phyloP scores from a whole-genome alignment of 129 eudicot species.

The Flaveria robusta region DNA sequence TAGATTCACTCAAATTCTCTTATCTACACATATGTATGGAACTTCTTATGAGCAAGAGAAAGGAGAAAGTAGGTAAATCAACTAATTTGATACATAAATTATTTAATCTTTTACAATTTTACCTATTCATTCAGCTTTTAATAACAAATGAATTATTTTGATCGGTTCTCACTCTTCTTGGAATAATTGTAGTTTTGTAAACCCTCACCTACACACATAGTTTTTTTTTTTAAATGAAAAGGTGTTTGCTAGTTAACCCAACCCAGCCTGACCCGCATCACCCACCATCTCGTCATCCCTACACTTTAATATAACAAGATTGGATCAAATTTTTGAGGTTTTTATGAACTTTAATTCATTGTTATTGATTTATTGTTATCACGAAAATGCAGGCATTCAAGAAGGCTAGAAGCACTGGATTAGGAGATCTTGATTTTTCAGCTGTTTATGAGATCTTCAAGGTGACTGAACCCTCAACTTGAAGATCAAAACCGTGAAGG shows the following conservation, averaged over 20 bases:
- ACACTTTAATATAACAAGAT: not conserved
- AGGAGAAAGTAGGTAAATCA: too few relatives aligned
- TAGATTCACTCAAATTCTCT: too few relatives aligned
- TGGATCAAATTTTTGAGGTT: not conserved
- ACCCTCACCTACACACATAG: too few relatives aligned
- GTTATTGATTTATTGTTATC: not conserved
- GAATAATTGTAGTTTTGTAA: too few relatives aligned
- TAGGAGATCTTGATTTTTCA: conserved; percentile 95
- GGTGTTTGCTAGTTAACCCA: not conserved
- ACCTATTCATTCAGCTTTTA: too few relatives aligned
- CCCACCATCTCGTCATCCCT: not conserved
- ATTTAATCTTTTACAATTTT: too few relatives aligned
- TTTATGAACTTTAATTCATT: not conserved
- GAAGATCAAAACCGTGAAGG: conserved; percentile 18
- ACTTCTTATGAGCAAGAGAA: too few relatives aligned
- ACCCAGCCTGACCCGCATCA: not conserved
- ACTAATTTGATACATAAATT: too few relatives aligned
- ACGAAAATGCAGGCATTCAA: conserved; percentile 65
- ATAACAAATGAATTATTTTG: too few relatives aligned
- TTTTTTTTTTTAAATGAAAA: not conserved
- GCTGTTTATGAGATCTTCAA: conserved; percentile 83
- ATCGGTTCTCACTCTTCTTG: too few relatives aligned
- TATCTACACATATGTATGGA: too few relatives aligned
- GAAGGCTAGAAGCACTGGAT: conserved; percentile 83
- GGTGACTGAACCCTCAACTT: conserved; percentile 45